Percentiles rank a stretch among this genome's conserved stretches.
These are phyloP conservation scores for Phtheirospermum japonicum DNA, from an alignment of 257 asterid genomes.

Conservation along the genomic window DNA sequence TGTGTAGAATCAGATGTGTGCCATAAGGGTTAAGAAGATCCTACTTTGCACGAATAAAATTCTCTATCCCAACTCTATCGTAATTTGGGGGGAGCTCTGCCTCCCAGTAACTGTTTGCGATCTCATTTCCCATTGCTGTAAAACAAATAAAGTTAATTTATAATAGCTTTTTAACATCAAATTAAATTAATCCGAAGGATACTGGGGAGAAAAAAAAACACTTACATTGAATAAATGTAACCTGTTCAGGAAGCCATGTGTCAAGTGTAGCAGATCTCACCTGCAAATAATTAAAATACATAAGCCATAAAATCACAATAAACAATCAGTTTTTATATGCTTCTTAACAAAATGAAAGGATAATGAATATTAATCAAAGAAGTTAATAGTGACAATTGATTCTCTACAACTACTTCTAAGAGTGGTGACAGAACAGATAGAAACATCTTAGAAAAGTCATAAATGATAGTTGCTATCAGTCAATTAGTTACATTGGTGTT, in stretches of 20 bases:
- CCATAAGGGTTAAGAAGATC: slow-evolving; percentile 26
- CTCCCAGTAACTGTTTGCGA: slow-evolving; percentile 74
- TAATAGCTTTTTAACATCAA: slow-evolving; percentile 7
- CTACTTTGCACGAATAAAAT: slow-evolving; percentile 82
- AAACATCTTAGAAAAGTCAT: too few relatives aligned
- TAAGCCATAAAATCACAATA: slow-evolving; percentile 9
- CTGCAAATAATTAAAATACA: slow-evolving; percentile 34
- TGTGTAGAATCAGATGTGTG: slow-evolving; percentile 10
- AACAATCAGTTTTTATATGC: slow-evolving; percentile 3
- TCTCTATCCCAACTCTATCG: slow-evolving; percentile 80
- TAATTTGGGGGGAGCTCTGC: slow-evolving; percentile 77
- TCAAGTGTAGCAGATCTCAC: slow-evolving; percentile 86
- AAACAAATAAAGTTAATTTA: slow-evolving; percentile 1
- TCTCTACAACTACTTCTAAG: neutral
- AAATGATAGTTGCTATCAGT: too few relatives aligned
- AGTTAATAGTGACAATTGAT: neutral
- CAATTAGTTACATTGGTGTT: too few relatives aligned
- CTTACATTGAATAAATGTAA: slow-evolving; percentile 72
- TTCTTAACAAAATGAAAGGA: neutral
- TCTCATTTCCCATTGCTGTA: slow-evolving; percentile 76
- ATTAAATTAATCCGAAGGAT: slow-evolving; percentile 8
- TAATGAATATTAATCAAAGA: neutral
- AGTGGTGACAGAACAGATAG: neutral
- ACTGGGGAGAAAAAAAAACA: slow-evolving; percentile 6
- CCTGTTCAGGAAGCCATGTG: slow-evolving; percentile 89